Evolutionary conservation across 176 grass and related monocot species (phyloP), one percentile per base, ranked within the genome.

Genomic region (Aegilops umbellulata): DNA sequence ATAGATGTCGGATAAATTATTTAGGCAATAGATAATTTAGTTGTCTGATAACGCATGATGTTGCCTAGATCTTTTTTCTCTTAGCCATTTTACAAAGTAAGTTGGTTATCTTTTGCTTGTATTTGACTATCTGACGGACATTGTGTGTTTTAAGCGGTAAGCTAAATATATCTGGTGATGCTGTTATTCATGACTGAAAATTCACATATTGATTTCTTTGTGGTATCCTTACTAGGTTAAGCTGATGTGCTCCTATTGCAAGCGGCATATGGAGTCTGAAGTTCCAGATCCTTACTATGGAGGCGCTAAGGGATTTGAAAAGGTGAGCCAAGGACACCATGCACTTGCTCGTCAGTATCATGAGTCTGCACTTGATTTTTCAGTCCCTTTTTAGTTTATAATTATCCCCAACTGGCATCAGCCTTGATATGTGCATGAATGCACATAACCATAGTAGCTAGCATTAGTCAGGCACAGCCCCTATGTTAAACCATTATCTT

Each of bases 251-350:
- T 95, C 96, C 32, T 98, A 95, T 62, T 98, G 96, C 84, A 95
- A 95, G 68, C 88, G 29, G 36, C 93, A 95, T 85, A 84, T 53
- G 47, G 96, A 98, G 87, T 87, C 70, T 62, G 96, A 98, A 95
- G 96, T 98, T 36, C 93, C 96, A 87, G 96, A 98, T 91, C 96
- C 96, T 69, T 98, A 98, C 79, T 95, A 98, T 74, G 96, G 96
- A 71, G 96, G 96, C 0, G 57, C 91, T 80, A 84, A 98, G 83
- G 96, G 96, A 87, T 98, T 98, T 84, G 93, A 95, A 84, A 95
- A 98, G 86, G 96, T 94, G 42, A 85, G 65, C 67, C 58, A 44
- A 63, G 25, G 4, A 57, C 63, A 74, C 26, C 47, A 34, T 68
- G 42, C 63, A 3, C 38, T 84, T 64, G 4, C 30, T 57, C 20